Conservation (phyloP, 148 eudicot species). For the Suaeda aralocaspica region DNA sequence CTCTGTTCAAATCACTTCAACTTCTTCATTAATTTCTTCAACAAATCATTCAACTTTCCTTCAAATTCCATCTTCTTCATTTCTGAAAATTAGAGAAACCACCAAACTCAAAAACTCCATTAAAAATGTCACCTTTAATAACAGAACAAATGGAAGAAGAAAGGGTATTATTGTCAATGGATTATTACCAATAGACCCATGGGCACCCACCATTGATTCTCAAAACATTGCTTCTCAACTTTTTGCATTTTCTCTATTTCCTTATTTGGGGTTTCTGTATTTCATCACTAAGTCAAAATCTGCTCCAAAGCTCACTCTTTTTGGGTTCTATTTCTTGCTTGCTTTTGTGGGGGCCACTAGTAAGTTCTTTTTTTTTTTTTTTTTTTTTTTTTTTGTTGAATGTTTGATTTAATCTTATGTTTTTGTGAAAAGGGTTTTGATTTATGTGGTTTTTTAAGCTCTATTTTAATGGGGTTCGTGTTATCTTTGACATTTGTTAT, state of each 20-base stretch:
- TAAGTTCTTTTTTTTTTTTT: conserved; percentile 33
- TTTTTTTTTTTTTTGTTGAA: neutral
- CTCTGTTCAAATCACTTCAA: conserved; percentile 13
- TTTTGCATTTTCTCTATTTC: conserved; percentile 87
- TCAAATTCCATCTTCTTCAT: conserved; percentile 20
- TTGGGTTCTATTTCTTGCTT: conserved; percentile 98
- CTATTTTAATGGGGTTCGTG: neutral
- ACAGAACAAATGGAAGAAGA: conserved; percentile 21
- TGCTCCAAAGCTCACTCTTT: conserved; percentile 85
- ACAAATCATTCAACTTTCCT: neutral
- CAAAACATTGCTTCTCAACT: conserved; percentile 95
- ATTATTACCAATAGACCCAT: conserved; percentile 74
- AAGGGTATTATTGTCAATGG: conserved; percentile 38
- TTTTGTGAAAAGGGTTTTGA: neutral
- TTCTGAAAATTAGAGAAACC: conserved; percentile 17
- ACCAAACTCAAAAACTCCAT: conserved; percentile 11
- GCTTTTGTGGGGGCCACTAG: conserved; percentile 99
- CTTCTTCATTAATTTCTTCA: conserved; percentile 10
- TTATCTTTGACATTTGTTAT: neutral
- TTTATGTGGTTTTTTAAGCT: too few relatives aligned
- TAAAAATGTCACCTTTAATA: neutral
- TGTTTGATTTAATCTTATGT: neutral
- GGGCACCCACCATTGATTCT: conserved; percentile 90
- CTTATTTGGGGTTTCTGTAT: conserved; percentile 87
- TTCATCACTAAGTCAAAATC: conserved; percentile 83